Evolutionary conservation across 805 yeast genomes (phyloP).

Genomic region (Saccharomyces jurei): DNA sequence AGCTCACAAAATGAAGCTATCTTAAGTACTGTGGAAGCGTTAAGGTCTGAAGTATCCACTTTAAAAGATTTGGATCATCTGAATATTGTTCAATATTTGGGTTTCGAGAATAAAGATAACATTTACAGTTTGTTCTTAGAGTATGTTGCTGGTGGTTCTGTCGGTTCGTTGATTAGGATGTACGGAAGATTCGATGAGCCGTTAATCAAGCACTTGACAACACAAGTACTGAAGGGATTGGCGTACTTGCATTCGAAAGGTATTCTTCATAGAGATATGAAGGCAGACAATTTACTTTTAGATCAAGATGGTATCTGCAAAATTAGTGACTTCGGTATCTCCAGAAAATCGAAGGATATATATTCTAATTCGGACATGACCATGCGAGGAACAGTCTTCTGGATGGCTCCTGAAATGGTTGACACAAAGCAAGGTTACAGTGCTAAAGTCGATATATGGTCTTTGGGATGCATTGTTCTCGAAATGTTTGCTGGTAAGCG

Average conservation of each 20-base stretch:
- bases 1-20: conserved; percentile 37
- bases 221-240: conserved; percentile 76
- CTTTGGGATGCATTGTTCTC: conserved; percentile 90
- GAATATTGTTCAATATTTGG: conserved; percentile 92
- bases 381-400: conserved; percentile 96
- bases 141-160: conserved; percentile 97
- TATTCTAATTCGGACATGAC: conserved; percentile 94
- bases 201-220: conserved; percentile 61
- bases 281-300: conserved; percentile 82
- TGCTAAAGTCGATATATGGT: conserved; percentile 98
- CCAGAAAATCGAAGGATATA: conserved; percentile 75
- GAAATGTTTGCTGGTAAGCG: conserved; percentile 97
- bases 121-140: conserved; percentile 84
- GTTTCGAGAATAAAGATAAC: conserved; percentile 69
- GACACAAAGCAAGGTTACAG: conserved; percentile 90
- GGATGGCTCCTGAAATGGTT: conserved; percentile 99
- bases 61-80: conserved; percentile 89
- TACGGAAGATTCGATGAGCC: conserved; percentile 81
- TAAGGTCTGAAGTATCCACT: conserved; percentile 85
- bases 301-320: conserved; percentile 92
- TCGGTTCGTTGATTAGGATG: conserved; percentile 73
- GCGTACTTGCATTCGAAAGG: conserved; percentile 83
- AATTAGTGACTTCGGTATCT: conserved; percentile 93
- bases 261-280: conserved; percentile 86
- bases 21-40: conserved; percentile 65